phyloP scores from a whole-genome alignment of 1,139 yeast species.

The Sugiyamaella japonica region DNA sequence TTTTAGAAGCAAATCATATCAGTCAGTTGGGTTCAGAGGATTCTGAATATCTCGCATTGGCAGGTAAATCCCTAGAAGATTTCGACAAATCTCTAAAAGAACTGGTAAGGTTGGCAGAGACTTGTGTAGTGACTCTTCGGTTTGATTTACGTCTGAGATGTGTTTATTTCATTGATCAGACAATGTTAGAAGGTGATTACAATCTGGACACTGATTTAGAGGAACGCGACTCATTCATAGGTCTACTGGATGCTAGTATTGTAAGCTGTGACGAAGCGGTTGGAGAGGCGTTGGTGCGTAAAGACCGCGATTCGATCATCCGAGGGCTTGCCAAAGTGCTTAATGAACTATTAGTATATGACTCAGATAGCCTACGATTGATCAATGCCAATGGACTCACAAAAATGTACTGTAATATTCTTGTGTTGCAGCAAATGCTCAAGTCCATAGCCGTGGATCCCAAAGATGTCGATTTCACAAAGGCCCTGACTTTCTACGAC shows the following conservation, averaged over 20 bases:
- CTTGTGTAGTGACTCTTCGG: conserved; percentile 57
- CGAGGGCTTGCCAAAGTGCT: conserved; percentile 59
- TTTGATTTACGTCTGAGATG: conserved; percentile 66
- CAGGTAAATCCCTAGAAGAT: conserved; percentile 45
- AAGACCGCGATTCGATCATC: conserved; percentile 39
- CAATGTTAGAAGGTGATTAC: conserved; percentile 43
- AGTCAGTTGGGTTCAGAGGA: conserved; percentile 19
- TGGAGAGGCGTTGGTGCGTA: conserved; percentile 34
- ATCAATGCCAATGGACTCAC: conserved; percentile 68
- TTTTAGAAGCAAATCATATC: conserved; percentile 32
- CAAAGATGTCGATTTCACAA: conserved; percentile 57
- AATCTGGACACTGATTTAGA: conserved; percentile 53
- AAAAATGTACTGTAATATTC: conserved; percentile 64
- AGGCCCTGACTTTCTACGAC: conserved; percentile 60
- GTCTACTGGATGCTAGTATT: conserved; percentile 59
- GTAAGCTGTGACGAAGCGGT: conserved; percentile 49
- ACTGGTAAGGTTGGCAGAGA: conserved; percentile 50
- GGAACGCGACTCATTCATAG: conserved; percentile 64
- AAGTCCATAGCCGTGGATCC: conserved; percentile 61
- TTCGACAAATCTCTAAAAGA: conserved; percentile 52
- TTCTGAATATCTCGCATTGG: conserved; percentile 24
- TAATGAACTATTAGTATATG: conserved; percentile 57
- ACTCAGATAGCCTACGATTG: conserved; percentile 56
- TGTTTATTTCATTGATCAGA: conserved; percentile 57
- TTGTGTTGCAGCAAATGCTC: conserved; percentile 73